These are phyloP conservation scores for Salix suchowensis DNA, from an alignment of 345 rosid genomes.

Conservation along the genomic window DNA sequence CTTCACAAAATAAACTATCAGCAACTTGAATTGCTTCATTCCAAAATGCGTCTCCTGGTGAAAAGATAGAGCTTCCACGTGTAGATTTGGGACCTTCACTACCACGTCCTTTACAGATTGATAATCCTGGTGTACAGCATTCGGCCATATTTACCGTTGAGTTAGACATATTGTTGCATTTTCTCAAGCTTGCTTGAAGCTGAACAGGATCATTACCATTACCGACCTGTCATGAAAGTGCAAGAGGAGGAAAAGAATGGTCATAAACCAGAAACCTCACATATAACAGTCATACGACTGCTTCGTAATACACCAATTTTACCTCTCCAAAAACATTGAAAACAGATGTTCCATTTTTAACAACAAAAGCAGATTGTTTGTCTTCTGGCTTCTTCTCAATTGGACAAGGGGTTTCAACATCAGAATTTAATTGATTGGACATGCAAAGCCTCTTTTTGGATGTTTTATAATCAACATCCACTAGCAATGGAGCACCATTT, in stretches of 20 bases:
- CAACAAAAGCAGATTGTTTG: constrained; percentile 24
- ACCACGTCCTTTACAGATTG: constrained; percentile 34
- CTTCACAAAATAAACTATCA: constrained; percentile 61
- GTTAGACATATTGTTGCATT: constrained; percentile 45
- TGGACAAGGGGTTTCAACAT: constrained; percentile 23
- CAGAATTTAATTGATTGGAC: constrained; percentile 24
- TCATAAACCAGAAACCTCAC: constrained; percentile 14
- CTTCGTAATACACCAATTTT: constrained; percentile 7
- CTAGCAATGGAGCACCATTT: constrained; percentile 38
- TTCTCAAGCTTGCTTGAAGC: constrained; percentile 54
- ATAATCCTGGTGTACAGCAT: constrained; percentile 64
- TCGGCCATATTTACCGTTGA: constrained; percentile 32
- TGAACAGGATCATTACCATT: constrained; percentile 20
- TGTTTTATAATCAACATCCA: constrained; percentile 34
- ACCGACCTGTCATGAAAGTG: constrained; percentile 29
- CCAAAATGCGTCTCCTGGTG: constrained; percentile 99
- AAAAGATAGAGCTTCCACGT: constrained; percentile 80
- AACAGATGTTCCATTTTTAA: constrained; percentile 29
- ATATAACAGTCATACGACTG: constrained; percentile 12
- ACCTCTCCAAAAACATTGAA: constrained; percentile 41
- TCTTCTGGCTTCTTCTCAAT: constrained; percentile 40
- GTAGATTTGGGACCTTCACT: constrained; percentile 62
- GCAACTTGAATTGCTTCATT: constrained; percentile 89
- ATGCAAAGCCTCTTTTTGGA: constrained; percentile 49
- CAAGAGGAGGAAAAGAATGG: neutral